Evolutionary conservation across 2,329 filamentous ascomycete genomes (phyloP), one percentile per base, ranked within the genome.

Genomic region (Orbilia brochopaga): DNA sequence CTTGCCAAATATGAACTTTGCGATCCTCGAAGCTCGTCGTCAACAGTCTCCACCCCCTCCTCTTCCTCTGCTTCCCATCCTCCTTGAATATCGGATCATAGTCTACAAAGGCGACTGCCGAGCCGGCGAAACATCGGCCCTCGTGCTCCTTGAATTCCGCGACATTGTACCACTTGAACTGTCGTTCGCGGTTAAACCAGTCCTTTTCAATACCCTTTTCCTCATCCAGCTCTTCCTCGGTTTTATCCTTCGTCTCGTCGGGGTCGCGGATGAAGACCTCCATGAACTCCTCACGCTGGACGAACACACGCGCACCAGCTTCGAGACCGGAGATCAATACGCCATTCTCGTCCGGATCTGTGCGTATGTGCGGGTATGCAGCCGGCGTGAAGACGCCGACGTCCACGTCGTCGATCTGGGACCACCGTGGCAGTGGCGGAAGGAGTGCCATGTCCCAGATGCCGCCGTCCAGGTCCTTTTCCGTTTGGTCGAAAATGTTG

Each of bases 91-190:
- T 72, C 6, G 74, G 70, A 62, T 75, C 70, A 30, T 60, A 75
- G 32, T 75, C 74, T n/a, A 73, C 69, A 19, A 73, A 73, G 2
- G 69, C 62, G 2, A 67, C 63, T 1, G 69, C 74, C 24, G 65
- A 61, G 1, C 73, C 52, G 1, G 69, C 57, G 23, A 62, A 74
- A 13, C 73, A 73, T 24, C 67, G 62, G 7, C 69, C 73, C 37
- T 73, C 44, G 35, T 75, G 73, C 35, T 75, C 74, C 30, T 70
- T 70, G 24, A 75, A 74, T 35, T 69, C 73, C 1, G 59, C 73
- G 0, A 75, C 64, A 42, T 74, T 74, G 55, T 75, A 75, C 74
- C 74, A 75, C 32, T 74, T 63, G 42, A 74, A 74, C 23, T 64
- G 62, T n/a, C 74, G 64, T 51, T 75, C 74, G 21, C 74, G 51